These are phyloP conservation scores for Stachybotrys elegans DNA, from an alignment of 2,329 filamentous ascomycete species.

Conservation along the genomic window DNA sequence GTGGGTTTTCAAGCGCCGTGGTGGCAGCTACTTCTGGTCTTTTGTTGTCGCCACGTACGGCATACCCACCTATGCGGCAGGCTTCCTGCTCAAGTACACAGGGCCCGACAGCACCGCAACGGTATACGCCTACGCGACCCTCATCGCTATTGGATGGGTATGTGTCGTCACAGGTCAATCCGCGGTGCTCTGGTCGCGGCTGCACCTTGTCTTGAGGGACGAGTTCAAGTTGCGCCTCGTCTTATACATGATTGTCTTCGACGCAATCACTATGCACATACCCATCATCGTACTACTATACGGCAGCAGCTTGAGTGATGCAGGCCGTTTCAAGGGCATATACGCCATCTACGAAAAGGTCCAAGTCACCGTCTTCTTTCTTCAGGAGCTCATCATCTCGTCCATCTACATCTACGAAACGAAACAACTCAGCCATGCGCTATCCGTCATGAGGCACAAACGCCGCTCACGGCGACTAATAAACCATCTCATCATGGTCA, in stretches of 20 bases:
- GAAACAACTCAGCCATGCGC: constrained; percentile 36
- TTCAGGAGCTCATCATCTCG: constrained; percentile 51
- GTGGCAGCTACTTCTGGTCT: constrained; percentile 33
- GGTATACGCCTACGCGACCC: constrained; percentile 16
- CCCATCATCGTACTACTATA: constrained; percentile 52
- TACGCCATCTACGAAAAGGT: constrained; percentile 48
- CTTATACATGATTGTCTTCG: constrained; percentile 51
- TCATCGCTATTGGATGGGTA: constrained; percentile 26
- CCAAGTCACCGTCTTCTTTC: constrained; percentile 48
- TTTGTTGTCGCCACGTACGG: constrained; percentile 26
- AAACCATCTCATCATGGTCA: constrained; percentile 36
- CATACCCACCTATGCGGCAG: constrained; percentile 30
- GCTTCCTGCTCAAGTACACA: constrained; percentile 41
- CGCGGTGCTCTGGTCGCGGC: constrained; percentile 56
- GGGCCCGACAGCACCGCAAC: constrained; percentile 7
- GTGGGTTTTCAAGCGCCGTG: constrained; percentile 22
- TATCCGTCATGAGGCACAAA: constrained; percentile 33
- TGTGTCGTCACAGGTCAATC: constrained; percentile 57
- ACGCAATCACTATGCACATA: constrained; percentile 47
- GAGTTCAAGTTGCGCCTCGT: constrained; percentile 41
- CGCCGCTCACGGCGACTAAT: constrained; percentile 12
- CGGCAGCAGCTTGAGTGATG: constrained; percentile 34
- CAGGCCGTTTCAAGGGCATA: constrained; percentile 12
- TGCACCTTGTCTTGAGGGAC: constrained; percentile 54
- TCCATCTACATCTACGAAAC: constrained; percentile 49